Percentiles rank a stretch among this genome's conserved stretches.
phyloP scores from a whole-genome alignment of 1,284 basidiomycete species.

The Cutaneotrichosporon sp. region DNA sequence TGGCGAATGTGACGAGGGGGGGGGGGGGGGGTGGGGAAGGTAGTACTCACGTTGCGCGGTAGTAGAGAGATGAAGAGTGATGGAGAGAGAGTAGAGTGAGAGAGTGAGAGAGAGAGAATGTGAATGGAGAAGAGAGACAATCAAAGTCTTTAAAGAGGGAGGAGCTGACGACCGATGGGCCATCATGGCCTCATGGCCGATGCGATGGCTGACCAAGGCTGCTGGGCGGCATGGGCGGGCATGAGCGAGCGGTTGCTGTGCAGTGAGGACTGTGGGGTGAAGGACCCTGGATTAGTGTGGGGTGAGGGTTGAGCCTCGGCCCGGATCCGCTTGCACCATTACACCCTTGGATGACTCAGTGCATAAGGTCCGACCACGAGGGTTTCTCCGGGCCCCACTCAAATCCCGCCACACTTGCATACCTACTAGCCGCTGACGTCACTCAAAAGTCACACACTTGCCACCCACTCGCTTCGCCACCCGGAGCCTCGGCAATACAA shows the following conservation, averaged over 20 bases:
- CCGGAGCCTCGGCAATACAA: too few relatives aligned
- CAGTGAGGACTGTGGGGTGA: neutral
- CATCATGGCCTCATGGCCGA: neutral
- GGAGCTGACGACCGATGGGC: neutral
- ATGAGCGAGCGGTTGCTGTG: neutral
- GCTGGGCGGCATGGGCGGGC: too few relatives aligned
- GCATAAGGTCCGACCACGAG: too few relatives aligned
- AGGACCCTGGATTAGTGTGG: too few relatives aligned
- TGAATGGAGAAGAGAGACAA: neutral
- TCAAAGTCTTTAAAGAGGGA: neutral
- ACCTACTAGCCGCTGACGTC: too few relatives aligned
- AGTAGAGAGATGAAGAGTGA: neutral
- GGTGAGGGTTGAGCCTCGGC: too few relatives aligned
- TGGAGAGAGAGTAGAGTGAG: neutral
- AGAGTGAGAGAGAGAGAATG: neutral
- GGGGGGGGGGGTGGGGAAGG: neutral
- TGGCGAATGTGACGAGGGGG: slow-evolving; percentile 7
- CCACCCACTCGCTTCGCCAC: too few relatives aligned
- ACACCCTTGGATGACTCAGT: too few relatives aligned
- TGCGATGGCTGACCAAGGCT: slow-evolving; percentile 1
- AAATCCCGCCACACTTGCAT: too few relatives aligned
- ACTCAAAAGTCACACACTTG: too few relatives aligned
- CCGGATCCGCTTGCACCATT: too few relatives aligned
- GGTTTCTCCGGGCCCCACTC: too few relatives aligned
- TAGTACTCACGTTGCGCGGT: neutral